Evolutionary conservation across 2,329 filamentous ascomycete genomes (phyloP).

Genomic region (Coniochaeta prunicola): DNA sequence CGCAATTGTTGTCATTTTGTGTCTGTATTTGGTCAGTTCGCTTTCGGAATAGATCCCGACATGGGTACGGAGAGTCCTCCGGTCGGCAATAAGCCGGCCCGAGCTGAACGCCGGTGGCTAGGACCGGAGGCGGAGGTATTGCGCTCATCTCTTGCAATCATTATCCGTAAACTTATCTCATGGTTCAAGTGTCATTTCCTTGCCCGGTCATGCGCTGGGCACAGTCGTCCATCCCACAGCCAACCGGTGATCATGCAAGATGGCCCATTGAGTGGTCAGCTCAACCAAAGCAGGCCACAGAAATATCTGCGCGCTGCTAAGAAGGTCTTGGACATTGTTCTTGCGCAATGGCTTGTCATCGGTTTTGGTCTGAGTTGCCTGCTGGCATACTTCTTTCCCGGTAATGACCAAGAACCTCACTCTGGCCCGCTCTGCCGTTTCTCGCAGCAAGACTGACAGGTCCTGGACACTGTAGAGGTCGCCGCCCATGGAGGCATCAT

Average conservation of each 20-base stretch:
- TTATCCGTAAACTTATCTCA: too few species aligned
- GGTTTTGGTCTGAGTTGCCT: constrained; percentile 49
- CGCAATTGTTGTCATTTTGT: too few species aligned
- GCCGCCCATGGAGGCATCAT: constrained; percentile 39
- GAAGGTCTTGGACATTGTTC: constrained; percentile 23
- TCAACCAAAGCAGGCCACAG: neutral
- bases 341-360: constrained; percentile 59
- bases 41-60: neutral
- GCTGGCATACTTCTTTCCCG: constrained; percentile 34
- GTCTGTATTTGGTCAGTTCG: neutral
- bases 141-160: neutral
- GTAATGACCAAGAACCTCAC: constrained; percentile 16
- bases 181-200: too few species aligned
- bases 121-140: neutral
- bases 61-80: neutral
- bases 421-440: neutral
- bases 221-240: too few species aligned
- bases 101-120: neutral
- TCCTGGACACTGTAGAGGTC: constrained; percentile 25
- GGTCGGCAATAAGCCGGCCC: neutral
- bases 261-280: neutral
- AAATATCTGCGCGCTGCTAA: neutral
- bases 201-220: too few species aligned
- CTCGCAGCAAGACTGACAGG: neutral
- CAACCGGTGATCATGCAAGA: neutral